phyloP scores from a whole-genome alignment of 345 rosid genomes.

The Salix udensis region DNA sequence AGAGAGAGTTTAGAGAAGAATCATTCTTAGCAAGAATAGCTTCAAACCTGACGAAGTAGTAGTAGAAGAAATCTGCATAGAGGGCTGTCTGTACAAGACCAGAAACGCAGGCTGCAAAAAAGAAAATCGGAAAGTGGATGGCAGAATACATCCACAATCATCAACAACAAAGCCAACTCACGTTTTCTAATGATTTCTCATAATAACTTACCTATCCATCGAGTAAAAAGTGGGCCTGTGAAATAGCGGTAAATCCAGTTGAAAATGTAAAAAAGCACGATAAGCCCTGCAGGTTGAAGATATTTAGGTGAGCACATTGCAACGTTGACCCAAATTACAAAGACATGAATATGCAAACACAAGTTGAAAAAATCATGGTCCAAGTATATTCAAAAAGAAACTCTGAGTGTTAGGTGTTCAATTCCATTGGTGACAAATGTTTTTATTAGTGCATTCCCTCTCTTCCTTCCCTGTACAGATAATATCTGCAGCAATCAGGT shows the following conservation, averaged over 20 bases:
- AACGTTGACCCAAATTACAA: background rate
- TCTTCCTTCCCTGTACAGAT: too few relatives aligned
- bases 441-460: too few relatives aligned
- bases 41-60: slow-evolving; percentile 72
- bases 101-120: slow-evolving; percentile 66
- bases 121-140: background rate
- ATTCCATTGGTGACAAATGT: too few relatives aligned
- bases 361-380: background rate
- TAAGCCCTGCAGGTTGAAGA: slow-evolving; percentile 59
- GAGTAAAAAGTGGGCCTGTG: slow-evolving; percentile 53
- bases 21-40: background rate
- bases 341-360: background rate
- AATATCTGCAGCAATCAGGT: too few relatives aligned
- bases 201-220: slow-evolving; percentile 68
- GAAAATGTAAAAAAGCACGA: slow-evolving; percentile 74
- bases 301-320: background rate
- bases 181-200: background rate
- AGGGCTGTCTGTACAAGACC: slow-evolving; percentile 86
- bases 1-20: background rate
- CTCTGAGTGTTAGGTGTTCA: too few relatives aligned
- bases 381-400: too few relatives aligned
- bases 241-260: slow-evolving; percentile 84
- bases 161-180: background rate
- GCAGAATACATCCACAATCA: slow-evolving; percentile 8
- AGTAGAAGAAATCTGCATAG: slow-evolving; percentile 91